Conservation (phyloP, 441 rosid genomes). For the Populus hybrid region DNA sequence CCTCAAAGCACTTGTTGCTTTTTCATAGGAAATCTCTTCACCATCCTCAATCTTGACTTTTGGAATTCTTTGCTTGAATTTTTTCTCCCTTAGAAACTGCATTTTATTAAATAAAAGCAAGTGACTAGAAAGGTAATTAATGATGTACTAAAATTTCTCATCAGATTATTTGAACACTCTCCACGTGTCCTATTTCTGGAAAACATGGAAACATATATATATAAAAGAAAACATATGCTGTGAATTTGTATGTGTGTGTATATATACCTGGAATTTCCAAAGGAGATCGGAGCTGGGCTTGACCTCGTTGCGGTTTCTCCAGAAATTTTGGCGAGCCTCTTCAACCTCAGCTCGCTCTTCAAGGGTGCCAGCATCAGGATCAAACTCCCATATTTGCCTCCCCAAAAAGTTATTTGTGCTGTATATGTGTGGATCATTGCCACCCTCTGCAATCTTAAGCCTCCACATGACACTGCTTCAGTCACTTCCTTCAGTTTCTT, state of each 20-base stretch:
- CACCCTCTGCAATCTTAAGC: slow-evolving; percentile 22
- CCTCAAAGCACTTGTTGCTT: slow-evolving; percentile 34
- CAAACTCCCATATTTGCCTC: slow-evolving; percentile 30
- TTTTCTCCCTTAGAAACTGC: slow-evolving; percentile 19
- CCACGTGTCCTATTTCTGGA: not conserved
- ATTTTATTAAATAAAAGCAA: not conserved
- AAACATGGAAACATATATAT: no score
- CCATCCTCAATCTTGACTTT: slow-evolving; percentile 7
- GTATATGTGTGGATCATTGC: slow-evolving; percentile 9
- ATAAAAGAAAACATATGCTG: not conserved
- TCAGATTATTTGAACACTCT: not conserved
- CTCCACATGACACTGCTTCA: slow-evolving; percentile 19
- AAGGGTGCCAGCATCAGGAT: slow-evolving; percentile 18
- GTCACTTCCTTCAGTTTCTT: not conserved
- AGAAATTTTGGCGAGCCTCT: slow-evolving; percentile 19
- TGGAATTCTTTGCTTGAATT: slow-evolving; percentile 16
- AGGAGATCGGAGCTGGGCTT: slow-evolving; percentile 23
- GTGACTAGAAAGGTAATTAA: not conserved
- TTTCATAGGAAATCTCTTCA: slow-evolving; percentile 29
- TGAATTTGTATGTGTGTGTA: not conserved
- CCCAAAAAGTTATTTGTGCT: slow-evolving; percentile 24
- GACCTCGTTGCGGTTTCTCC: slow-evolving; percentile 13
- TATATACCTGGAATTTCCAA: slow-evolving; percentile 13
- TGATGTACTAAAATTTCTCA: no score
- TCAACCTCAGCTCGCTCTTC: slow-evolving; percentile 26